These are phyloP conservation scores for Microcyclospora pomicola DNA, from an alignment of 2,329 filamentous ascomycete species.

Conservation along the genomic window DNA sequence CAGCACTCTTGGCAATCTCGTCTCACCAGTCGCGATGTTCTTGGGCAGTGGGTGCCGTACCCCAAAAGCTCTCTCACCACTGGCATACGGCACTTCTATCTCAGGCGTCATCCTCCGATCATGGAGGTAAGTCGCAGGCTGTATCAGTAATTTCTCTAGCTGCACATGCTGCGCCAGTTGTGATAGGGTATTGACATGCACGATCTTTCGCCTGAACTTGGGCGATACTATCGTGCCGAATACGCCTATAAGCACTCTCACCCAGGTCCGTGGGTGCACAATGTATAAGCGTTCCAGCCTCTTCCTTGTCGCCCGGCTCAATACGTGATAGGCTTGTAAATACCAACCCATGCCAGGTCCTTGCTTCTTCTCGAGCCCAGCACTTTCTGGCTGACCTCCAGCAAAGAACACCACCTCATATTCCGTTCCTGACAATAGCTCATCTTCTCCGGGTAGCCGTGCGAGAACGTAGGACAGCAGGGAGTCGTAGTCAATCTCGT, in stretches of 20 bases:
- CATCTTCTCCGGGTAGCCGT: constrained; percentile 41
- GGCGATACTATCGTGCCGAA: constrained; percentile 44
- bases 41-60: constrained; percentile 35
- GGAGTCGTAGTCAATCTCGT: constrained; percentile 40
- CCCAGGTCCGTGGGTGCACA: constrained; percentile 44
- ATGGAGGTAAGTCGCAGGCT: constrained; percentile 40
- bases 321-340: constrained; percentile 42
- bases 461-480: constrained; percentile 42
- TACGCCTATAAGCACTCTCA: constrained; percentile 41
- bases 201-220: constrained; percentile 44
- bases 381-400: constrained; percentile 35
- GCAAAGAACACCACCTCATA: constrained; percentile 46
- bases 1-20: constrained; percentile 38
- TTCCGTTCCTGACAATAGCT: constrained; percentile 38
- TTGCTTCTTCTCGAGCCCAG: constrained; percentile 30
- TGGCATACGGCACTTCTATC: constrained; percentile 34
- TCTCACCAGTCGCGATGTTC: constrained; percentile 28
- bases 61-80: constrained; percentile 33
- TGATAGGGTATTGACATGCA: constrained; percentile 39
- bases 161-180: constrained; percentile 37
- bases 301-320: constrained; percentile 41
- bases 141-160: constrained; percentile 40
- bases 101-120: constrained; percentile 37
- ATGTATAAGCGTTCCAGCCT: constrained; percentile 42
- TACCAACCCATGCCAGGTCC: constrained; percentile 43